Percentiles rank a stretch among this genome's conserved stretches.
phyloP scores from a whole-genome alignment of 352 stramenopile species.

The Poterioochromonas sp. region DNA sequence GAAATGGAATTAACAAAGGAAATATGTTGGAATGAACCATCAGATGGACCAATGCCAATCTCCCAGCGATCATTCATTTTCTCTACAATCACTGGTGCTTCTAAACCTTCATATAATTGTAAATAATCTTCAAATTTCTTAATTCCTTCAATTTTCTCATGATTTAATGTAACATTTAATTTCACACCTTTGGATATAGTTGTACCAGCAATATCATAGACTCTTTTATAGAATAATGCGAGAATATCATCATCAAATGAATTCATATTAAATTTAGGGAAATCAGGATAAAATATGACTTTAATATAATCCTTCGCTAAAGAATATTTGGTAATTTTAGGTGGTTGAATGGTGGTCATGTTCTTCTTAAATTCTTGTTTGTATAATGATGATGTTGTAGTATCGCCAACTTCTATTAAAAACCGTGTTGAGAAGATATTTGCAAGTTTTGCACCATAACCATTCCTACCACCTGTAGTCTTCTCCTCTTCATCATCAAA shows the following conservation, averaged over 20 bases:
- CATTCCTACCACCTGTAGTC: conserved; percentile 88
- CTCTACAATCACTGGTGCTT: conserved; percentile 75
- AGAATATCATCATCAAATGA: conserved; percentile 81
- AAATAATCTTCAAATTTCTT: conserved; percentile 79
- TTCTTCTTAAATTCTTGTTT: conserved; percentile 90
- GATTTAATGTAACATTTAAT: conserved; percentile 55
- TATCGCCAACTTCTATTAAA: conserved; percentile 91
- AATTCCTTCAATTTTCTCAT: conserved; percentile 59
- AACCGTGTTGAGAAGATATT: conserved; percentile 99
- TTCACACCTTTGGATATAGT: conserved; percentile 80
- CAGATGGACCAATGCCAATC: conserved; percentile 74
- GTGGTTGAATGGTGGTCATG: conserved; percentile 79
- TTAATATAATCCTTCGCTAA: conserved; percentile 81
- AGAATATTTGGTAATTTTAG: conserved; percentile 55
- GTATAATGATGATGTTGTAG: conserved; percentile 79
- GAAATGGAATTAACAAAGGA: conserved; percentile 98
- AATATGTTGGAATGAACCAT: conserved; percentile 86
- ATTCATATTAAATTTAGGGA: conserved; percentile 89
- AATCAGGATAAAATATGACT: conserved; percentile 93
- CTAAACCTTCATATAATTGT: conserved; percentile 39
- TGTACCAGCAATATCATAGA: conserved; percentile 94
- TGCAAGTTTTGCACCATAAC: conserved; percentile 86
- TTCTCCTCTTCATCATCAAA: conserved; percentile 95
- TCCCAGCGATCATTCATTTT: conserved; percentile 88
- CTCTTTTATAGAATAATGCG: conserved; percentile 84